These are phyloP conservation scores for Cinnamomum micranthum DNA, from an alignment of 164 flowering plant genomes.

Conservation along the genomic window DNA sequence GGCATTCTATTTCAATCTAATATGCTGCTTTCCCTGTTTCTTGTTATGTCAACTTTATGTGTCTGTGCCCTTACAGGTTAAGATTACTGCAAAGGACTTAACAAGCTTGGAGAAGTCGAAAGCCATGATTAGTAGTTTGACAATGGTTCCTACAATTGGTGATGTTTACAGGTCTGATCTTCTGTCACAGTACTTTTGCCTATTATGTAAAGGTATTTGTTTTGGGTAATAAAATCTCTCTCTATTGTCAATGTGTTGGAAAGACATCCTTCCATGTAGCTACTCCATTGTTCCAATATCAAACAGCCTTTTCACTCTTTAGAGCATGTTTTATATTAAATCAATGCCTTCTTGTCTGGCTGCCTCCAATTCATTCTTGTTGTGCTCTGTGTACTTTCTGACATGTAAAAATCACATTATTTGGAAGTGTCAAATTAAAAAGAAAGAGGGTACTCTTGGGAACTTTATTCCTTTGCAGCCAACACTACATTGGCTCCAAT, in stretches of 20 bases:
- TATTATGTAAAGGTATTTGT: slow-evolving; percentile 10
- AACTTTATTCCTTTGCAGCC: too few species aligned
- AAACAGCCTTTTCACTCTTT: not conserved
- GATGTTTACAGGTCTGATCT: slow-evolving; percentile 68
- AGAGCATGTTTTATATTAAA: not conserved
- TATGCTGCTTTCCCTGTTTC: not conserved
- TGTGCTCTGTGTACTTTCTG: not conserved
- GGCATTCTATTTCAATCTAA: not conserved
- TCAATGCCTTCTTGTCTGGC: not conserved
- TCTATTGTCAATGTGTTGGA: not conserved
- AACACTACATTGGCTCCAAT: too few species aligned
- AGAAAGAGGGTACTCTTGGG: too few species aligned
- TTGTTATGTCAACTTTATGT: not conserved
- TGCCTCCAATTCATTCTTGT: not conserved
- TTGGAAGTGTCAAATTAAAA: too few species aligned
- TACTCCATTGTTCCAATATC: too few species aligned
- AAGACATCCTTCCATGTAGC: not conserved
- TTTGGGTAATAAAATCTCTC: not conserved
- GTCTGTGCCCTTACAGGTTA: slow-evolving; percentile 54
- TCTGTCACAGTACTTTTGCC: too few species aligned
- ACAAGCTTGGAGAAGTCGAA: slow-evolving; percentile 79
- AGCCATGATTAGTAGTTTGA: slow-evolving; percentile 70
- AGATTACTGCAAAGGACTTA: slow-evolving; percentile 78
- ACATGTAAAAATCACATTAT: not conserved
- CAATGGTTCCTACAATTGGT: slow-evolving; percentile 89